Conservation (phyloP, 352 stramenopile genomes). For the Phytopythium chamaehyphon region DNA sequence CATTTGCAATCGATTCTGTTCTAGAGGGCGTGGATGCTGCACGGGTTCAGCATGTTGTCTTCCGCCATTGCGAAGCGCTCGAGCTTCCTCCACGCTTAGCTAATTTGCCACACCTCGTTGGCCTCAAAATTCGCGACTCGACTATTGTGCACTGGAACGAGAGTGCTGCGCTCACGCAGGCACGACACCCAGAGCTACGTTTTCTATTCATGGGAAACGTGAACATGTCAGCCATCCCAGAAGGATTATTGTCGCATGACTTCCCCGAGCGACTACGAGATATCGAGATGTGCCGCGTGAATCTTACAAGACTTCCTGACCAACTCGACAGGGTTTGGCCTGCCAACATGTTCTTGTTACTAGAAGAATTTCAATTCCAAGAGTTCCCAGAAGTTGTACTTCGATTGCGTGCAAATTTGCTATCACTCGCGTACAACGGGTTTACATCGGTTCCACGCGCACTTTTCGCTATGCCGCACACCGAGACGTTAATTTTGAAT, state of each 20-base stretch:
- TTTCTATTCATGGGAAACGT: slow-evolving; percentile 20
- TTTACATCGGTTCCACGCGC: slow-evolving; percentile 6
- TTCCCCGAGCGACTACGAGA: slow-evolving; percentile 20
- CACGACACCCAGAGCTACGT: slow-evolving; percentile 14
- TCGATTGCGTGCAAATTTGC: slow-evolving; percentile 11
- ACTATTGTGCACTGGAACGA: slow-evolving; percentile 16
- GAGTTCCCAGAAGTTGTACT: slow-evolving; percentile 17
- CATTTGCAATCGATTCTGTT: background rate
- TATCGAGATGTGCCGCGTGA: slow-evolving; percentile 19
- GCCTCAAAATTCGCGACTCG: slow-evolving; percentile 28
- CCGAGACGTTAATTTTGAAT: slow-evolving; percentile 17
- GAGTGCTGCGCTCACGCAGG: slow-evolving; percentile 10
- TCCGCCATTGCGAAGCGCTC: slow-evolving; percentile 16
- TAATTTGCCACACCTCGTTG: slow-evolving; percentile 14
- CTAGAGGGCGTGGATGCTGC: slow-evolving; percentile 1
- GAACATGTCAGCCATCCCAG: slow-evolving; percentile 21
- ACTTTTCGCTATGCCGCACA: slow-evolving; percentile 8
- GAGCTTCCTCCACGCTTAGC: slow-evolving; percentile 15
- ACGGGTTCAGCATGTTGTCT: slow-evolving; percentile 10
- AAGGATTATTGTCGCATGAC: slow-evolving; percentile 13
- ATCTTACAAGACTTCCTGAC: slow-evolving; percentile 19
- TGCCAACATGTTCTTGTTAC: slow-evolving; percentile 10
- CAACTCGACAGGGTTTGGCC: slow-evolving; percentile 22
- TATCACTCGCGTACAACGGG: slow-evolving; percentile 15
- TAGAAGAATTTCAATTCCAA: slow-evolving; percentile 15